Evolutionary conservation across 2,329 filamentous ascomycete genomes (phyloP).

Genomic region (Alternaria sp.): DNA sequence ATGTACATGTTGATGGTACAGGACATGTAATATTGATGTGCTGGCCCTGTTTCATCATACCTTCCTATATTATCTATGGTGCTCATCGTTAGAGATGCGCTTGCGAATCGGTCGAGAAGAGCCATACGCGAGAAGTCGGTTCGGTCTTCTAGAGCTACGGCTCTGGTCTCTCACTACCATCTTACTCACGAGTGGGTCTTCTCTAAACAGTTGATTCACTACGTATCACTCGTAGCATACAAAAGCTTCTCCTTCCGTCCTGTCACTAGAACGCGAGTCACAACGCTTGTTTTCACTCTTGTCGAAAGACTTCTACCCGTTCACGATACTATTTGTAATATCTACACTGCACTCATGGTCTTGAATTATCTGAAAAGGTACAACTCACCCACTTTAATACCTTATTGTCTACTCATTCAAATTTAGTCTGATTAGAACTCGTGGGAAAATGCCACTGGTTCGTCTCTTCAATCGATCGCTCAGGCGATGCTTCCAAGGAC

Average conservation of each 20-base stretch:
- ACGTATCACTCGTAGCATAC: not conserved
- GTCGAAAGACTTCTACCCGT: not conserved
- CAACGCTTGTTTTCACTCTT: not conserved
- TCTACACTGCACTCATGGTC: not conserved
- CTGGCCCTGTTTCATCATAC: not conserved
- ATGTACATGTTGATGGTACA: not conserved
- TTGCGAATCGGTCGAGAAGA: not conserved
- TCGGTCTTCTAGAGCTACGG: not conserved
- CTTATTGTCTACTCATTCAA: not conserved
- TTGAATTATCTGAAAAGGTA: not conserved
- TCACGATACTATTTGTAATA: not conserved
- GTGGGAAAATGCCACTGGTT: not conserved
- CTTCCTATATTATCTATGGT: accelerated
- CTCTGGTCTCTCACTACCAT: not conserved
- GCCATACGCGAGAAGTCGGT: not conserved
- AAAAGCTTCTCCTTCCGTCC: not conserved
- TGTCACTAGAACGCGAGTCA: not conserved
- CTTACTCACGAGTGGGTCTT: not conserved
- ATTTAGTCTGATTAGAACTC: not conserved
- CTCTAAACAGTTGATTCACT: not conserved
- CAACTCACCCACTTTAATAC: not conserved
- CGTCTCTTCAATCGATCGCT: not conserved
- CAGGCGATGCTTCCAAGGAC: not conserved
- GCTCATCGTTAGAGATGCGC: not conserved
- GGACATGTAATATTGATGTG: too few species aligned